Evolutionary conservation across 106 monocot genomes (phyloP), one percentile per base, ranked within the genome.

Genomic region (Allium fistulosum): DNA sequence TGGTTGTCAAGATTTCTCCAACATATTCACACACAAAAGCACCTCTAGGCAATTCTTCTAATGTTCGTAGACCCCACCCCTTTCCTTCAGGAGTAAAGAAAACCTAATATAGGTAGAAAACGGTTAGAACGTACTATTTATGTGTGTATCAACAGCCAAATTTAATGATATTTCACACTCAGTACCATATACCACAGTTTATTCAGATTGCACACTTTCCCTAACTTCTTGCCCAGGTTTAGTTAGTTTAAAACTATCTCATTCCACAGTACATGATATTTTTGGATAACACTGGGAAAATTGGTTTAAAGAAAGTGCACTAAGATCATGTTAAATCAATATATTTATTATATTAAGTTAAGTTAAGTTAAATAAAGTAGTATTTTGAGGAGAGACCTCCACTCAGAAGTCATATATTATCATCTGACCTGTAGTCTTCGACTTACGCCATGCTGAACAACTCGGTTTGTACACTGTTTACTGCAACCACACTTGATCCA

Each of bases 401-500:
- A 55, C 2, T 55, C 4, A 6, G 53, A 12, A 55, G 15, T 6
- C 11, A 5, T 55, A 15, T 15, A 55, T 2, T 6, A 12, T 11
- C 53, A 55, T 15, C 15, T 68, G 17, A 78, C 88, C 85, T 93
- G 88, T 59, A 93, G 66, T 62, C 74, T 83, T 51, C 83, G 57
- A 51, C 77, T 69, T 8, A 95, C 88, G 13, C 94, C 94, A 69
- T 85, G 73, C 71, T 95, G 90, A 17, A 95, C 94, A 6, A 95
- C 70, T 11, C 94, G 85, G 59, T 95, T 95, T 17, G 81, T 87
- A 73, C 90, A 95, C 51, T 78, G 78, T 65, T 73, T 87, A 26
- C 59, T 83, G 76, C 94, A 95, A 4, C 87, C 94, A 69, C 94
- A 95, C 66, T 95, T 95, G 12, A 72, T 83, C 94, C 94, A 95